Evolutionary conservation across 441 rosid genomes (phyloP).

Genomic region (Iberis amara): DNA sequence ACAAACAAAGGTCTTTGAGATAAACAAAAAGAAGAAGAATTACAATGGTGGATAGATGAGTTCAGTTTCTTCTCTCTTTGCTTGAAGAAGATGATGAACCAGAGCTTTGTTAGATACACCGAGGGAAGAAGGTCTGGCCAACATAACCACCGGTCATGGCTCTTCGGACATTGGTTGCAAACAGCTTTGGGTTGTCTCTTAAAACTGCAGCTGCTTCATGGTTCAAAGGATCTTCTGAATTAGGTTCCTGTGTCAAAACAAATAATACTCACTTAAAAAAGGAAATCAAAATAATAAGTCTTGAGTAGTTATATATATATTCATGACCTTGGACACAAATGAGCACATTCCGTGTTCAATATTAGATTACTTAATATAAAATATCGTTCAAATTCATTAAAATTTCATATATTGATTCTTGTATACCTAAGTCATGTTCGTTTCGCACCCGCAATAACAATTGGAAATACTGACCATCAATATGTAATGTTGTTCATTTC

Average conservation of each 20-base stretch:
- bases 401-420: too few species aligned
- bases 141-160: slow-evolving; percentile 86
- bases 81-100: slow-evolving; percentile 25
- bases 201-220: slow-evolving; percentile 83
- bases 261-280: neutral
- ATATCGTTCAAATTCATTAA: too few species aligned
- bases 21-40: neutral
- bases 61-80: slow-evolving; percentile 19
- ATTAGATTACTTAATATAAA: too few species aligned
- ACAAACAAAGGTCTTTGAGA: neutral
- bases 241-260: slow-evolving; percentile 59
- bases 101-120: slow-evolving; percentile 47
- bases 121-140: slow-evolving; percentile 63
- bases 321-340: too few species aligned
- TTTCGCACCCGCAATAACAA: too few species aligned
- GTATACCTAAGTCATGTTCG: too few species aligned
- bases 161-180: slow-evolving; percentile 70
- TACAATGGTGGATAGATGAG: neutral
- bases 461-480: too few species aligned
- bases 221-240: slow-evolving; percentile 86
- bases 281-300: neutral
- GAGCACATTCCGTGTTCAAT: too few species aligned
- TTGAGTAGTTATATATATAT: too few species aligned
- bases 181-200: slow-evolving; percentile 73
- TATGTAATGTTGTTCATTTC: too few species aligned